Evolutionary conservation across 2,329 filamentous ascomycete species (phyloP), one percentile per base, ranked within the genome.

Genomic region (Sclerotinia minor): DNA sequence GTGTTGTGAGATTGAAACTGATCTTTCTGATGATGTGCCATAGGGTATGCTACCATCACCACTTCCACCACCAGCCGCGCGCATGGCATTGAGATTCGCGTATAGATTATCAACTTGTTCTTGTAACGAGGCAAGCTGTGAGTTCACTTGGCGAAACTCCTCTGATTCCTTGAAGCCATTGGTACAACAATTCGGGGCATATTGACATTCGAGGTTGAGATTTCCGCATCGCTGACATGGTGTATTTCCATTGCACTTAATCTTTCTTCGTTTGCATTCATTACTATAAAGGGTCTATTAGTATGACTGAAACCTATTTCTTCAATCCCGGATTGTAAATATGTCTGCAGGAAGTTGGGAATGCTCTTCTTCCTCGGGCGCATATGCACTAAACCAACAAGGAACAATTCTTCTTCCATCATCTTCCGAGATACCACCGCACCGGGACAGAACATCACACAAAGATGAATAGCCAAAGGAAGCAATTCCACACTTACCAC

Each of bases 151-250:
- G 75, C 88, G 91, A 82, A 93, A 97, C 77, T 97, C 94, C 13
- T 96, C 92, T 58, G 92, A 93, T 75, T 97, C 94, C 78, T 94
- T 95, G 83, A 97, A 93, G 78, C 87, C 92, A 81, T 87, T 94
- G 70, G 86, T 80, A 76, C 86, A 89, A 77, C 87, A 89, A 74
- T 89, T 89, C 19, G 87, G 84, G 7, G 87, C 83, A 79, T 90
- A 91, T 55, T 89, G 80, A 74, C 88, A 91, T 70, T 84, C 79
- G 24, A 90, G 81, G 72, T 86, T 87, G 77, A 91, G 86, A 72
- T 89, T 88, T 73, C 87, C 85, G 73, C 89, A 92, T 67, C 89
- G 82, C 69, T 87, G 84, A 72, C 89, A 92, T 1, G 87, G 85
- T 0, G 83, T 85, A 73, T 90, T 86, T 69, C 89, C 89, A 77